phyloP scores from a whole-genome alignment of 2,329 filamentous ascomycete species.

The Fusarium armeniacum region DNA sequence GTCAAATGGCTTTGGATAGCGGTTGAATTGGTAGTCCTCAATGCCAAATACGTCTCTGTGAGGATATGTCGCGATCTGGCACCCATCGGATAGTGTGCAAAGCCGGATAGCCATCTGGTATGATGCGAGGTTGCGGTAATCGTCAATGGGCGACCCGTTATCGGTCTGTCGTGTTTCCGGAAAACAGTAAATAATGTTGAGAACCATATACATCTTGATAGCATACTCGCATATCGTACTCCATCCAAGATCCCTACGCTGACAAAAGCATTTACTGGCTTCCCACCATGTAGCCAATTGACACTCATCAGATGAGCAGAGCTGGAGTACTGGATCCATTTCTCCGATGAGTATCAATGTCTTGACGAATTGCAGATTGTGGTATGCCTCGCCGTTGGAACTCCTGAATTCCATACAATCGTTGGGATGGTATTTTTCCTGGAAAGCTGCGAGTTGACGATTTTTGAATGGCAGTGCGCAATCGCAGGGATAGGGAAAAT shows the following conservation, averaged over 20 bases:
- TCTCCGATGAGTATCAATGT: constrained; percentile 12
- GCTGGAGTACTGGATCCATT: constrained; percentile 8
- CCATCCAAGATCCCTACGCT: not conserved
- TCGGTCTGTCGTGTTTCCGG: not conserved
- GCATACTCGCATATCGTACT: not conserved
- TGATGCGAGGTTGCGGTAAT: not conserved
- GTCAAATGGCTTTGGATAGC: no score
- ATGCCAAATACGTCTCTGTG: not conserved
- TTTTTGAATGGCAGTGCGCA: constrained; percentile 11
- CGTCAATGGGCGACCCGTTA: rapidly evolving
- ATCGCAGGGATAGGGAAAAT: no score
- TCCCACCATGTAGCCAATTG: constrained; percentile 6
- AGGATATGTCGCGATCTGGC: not conserved
- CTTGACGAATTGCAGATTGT: constrained; percentile 19
- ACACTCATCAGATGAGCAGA: not conserved
- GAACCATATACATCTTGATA: constrained; percentile 2
- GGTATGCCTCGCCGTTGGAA: not conserved
- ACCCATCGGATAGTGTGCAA: not conserved
- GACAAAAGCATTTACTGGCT: not conserved
- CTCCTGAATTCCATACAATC: not conserved
- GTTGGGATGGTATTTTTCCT: not conserved
- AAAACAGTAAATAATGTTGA: constrained; percentile 20
- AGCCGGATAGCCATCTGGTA: constrained; percentile 1
- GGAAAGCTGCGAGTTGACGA: constrained; percentile 19
- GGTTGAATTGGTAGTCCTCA: no score